Conservation (phyloP, 257 asterid genomes). For the Lavandula angustifolia region DNA sequence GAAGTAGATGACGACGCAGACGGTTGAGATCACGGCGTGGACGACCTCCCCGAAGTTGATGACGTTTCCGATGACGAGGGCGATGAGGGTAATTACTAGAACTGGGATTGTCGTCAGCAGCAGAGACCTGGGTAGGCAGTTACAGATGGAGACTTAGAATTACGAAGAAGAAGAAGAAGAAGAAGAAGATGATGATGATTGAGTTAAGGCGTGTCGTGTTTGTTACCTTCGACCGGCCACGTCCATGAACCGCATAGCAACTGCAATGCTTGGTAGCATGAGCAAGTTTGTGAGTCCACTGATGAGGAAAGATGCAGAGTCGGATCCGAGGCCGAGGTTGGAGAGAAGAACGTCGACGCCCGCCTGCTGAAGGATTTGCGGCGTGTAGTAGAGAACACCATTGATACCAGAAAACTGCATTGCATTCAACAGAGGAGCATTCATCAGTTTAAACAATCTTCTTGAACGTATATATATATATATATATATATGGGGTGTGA, state of each 20-base stretch:
- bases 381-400: constrained; percentile 92
- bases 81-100: constrained; percentile 55
- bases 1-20: constrained; percentile 76
- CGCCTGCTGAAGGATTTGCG: constrained; percentile 92
- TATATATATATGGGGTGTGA: too few species aligned
- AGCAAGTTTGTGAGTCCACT: constrained; percentile 53
- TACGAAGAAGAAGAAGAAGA: too few species aligned
- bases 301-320: constrained; percentile 79
- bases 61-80: constrained; percentile 68
- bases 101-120: constrained; percentile 78
- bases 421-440: constrained; percentile 24
- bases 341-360: constrained; percentile 84
- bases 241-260: constrained; percentile 96
- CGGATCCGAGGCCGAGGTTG: constrained; percentile 70
- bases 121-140: constrained; percentile 55
- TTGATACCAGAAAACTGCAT: constrained; percentile 91
- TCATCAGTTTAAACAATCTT: background rate
- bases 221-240: constrained; percentile 80
- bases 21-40: constrained; percentile 74
- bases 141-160: background rate
- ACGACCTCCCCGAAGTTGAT: constrained; percentile 52
- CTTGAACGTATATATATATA: background rate
- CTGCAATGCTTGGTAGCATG: constrained; percentile 68
- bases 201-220: background rate
- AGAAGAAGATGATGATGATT: background rate